phyloP scores from a whole-genome alignment of 148 eudicot species.

The Tetragonia tetragonoides region DNA sequence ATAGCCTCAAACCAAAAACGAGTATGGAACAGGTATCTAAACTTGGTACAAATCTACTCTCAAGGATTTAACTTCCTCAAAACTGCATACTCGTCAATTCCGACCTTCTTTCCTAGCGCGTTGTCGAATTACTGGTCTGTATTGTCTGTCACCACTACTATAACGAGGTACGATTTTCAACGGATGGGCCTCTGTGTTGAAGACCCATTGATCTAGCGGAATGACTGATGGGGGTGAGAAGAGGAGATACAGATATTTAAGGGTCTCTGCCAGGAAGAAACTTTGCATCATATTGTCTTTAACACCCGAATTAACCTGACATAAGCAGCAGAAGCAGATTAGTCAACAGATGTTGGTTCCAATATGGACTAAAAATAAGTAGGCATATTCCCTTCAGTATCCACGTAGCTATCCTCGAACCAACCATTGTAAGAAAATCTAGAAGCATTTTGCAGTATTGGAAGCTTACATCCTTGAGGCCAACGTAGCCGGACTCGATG shows the following conservation, averaged over 20 bases:
- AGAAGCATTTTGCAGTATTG: not conserved
- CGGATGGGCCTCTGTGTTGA: slow-evolving; percentile 93
- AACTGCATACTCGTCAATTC: slow-evolving; percentile 14
- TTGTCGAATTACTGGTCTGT: slow-evolving; percentile 42
- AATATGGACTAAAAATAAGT: not conserved
- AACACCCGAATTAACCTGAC: slow-evolving; percentile 73
- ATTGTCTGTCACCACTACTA: slow-evolving; percentile 28
- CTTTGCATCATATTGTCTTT: slow-evolving; percentile 96
- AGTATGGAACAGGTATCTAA: slow-evolving; percentile 2
- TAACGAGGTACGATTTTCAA: slow-evolving; percentile 56
- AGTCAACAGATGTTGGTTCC: not conserved
- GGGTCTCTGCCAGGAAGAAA: slow-evolving; percentile 89
- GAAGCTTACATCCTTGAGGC: slow-evolving; percentile 90
- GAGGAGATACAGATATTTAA: slow-evolving; percentile 78
- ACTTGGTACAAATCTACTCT: slow-evolving; percentile 19
- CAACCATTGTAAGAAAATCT: not conserved
- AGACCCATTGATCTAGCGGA: slow-evolving; percentile 79
- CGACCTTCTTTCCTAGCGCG: slow-evolving; percentile 79
- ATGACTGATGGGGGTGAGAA: slow-evolving; percentile 81
- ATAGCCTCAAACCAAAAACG: slow-evolving; percentile 2
- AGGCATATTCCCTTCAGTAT: not conserved
- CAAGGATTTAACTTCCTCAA: slow-evolving; percentile 2
- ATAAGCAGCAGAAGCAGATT: slow-evolving; percentile 1
- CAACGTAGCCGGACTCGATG: slow-evolving; percentile 89
- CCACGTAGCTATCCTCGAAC: no score